A percentile compares a stretch with the other conserved stretches of the same genome.
These are phyloP conservation scores for Wickerhamomyces hampshirensis DNA, from an alignment of 805 yeast genomes.

Conservation along the genomic window DNA sequence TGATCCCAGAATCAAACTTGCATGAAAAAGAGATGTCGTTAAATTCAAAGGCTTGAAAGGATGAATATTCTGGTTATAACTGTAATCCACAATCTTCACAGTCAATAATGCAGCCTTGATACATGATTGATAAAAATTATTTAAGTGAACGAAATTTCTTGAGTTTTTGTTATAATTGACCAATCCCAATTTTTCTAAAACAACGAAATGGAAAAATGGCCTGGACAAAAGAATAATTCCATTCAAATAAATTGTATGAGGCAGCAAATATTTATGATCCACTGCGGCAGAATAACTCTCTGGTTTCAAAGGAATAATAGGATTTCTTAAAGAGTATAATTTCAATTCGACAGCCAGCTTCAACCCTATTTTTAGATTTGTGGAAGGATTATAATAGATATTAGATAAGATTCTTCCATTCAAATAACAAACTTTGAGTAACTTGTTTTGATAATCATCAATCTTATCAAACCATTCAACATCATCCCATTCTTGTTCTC, in stretches of 20 bases:
- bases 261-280: constrained; percentile 22
- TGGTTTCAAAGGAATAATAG: constrained; percentile 26
- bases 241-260: constrained; percentile 34
- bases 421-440: constrained; percentile 27
- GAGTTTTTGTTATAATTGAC: constrained; percentile 12
- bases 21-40: constrained; percentile 30
- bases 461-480: constrained; percentile 14
- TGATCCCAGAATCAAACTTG: constrained; percentile 33
- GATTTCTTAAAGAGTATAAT: constrained; percentile 30
- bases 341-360: constrained; percentile 33
- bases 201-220: constrained; percentile 36
- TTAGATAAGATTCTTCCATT: constrained; percentile 29
- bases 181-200: constrained; percentile 20
- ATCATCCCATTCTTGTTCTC: constrained; percentile 37
- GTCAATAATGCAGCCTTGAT: constrained; percentile 32
- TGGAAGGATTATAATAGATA: constrained; percentile 29
- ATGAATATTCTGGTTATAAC: constrained; percentile 25
- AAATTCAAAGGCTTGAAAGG: constrained; percentile 33
- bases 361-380: constrained; percentile 29
- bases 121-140: constrained; percentile 31
- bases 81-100: constrained; percentile 29
- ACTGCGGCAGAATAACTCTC: constrained; percentile 21
- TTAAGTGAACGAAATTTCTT: constrained; percentile 14
- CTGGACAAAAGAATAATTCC: constrained; percentile 34
- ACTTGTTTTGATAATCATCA: constrained; percentile 27